Evolutionary conservation across 2,329 filamentous ascomycete species (phyloP), one percentile per base, ranked within the genome.

Genomic region (Cytospora paraplurivora): DNA sequence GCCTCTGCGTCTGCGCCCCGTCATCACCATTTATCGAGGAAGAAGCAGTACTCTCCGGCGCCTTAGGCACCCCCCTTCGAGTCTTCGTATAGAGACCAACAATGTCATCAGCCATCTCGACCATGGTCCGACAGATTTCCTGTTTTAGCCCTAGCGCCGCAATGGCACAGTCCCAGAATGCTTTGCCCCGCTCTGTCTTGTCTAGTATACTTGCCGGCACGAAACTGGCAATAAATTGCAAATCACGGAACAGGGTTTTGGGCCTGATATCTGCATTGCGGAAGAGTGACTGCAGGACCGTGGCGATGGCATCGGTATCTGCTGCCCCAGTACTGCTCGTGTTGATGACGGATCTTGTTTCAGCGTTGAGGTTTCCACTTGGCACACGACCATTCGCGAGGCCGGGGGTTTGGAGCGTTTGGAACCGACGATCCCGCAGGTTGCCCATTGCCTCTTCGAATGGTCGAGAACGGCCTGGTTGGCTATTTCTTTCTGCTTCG

Each of bases 121-220:
- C 88, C 87, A 75, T 96, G 58, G 91, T 92, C 54, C 88, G 86
- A 75, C 92, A 94, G 5, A 95, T 88, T 68, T 97, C 92, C 68
- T 92, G 88, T 75, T 97, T 98, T 59, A 97, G 83, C 41, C 88
- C 86, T n/a, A 97, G 81, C 1, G 94, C 93, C 0, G 95, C 94
- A 7, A 97, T 83, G 0, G 91, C 92, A 33, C 93, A 90, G 70
- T 97, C 92, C 85, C 93, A 91, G 74, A 98, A 98, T 0, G 93
- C 92, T 69, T 93, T 95, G 57, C 85, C 86, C 2, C 80, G 81
- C 49, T 88, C 86, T 0, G 84, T 84, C 68, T 82, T 83, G 70
- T 90, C 87, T 8, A 90, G 76, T 1, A 87, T 77, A 0, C 81
- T 77, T 1, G 85, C 74, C 6, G 87, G 83, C 3, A 90, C 85